Percentiles rank a stretch among this genome's conserved stretches.
Evolutionary conservation across 306 rosid species (phyloP).

Genomic region (Trifolium dubium): DNA sequence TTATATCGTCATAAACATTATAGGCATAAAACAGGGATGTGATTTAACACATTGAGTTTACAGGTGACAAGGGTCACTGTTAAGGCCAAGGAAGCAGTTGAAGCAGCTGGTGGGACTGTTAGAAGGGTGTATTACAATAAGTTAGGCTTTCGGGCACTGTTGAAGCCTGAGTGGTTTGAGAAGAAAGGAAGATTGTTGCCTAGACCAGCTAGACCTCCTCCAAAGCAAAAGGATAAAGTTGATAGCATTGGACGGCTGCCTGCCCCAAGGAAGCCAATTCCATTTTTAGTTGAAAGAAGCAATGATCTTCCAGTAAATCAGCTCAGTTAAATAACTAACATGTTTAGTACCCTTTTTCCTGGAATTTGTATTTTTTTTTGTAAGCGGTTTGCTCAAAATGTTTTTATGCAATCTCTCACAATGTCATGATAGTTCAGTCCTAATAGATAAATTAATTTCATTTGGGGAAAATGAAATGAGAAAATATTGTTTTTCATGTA

Average conservation of each 20-base stretch:
- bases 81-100: conserved; percentile 87
- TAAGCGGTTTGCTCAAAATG: conserved; percentile 11
- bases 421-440: conserved; percentile 19
- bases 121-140: conserved; percentile 89
- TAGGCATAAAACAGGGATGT: conserved; percentile 16
- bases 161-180: conserved; percentile 93
- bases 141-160: conserved; percentile 79
- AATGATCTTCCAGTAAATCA: conserved; percentile 43
- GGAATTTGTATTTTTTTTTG: conserved; percentile 33
- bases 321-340: conserved; percentile 28
- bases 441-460: conserved; percentile 35
- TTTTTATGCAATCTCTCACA: conserved; percentile 30
- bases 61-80: conserved; percentile 95
- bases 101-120: conserved; percentile 92
- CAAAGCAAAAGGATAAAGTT: conserved; percentile 78
- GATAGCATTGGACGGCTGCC: conserved; percentile 95
- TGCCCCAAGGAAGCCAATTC: conserved; percentile 89
- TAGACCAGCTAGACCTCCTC: conserved; percentile 95
- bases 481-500: not conserved
- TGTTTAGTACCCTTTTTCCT: conserved; percentile 26
- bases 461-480: conserved; percentile 33
- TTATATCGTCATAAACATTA: not conserved
- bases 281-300: conserved; percentile 60
- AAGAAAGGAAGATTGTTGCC: conserved; percentile 96
- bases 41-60: conserved; percentile 26